A percentile compares a stretch with the other conserved stretches of the same genome.
phyloP scores from a whole-genome alignment of 2,329 filamentous ascomycete species.

The Colletotrichum zoysiae region DNA sequence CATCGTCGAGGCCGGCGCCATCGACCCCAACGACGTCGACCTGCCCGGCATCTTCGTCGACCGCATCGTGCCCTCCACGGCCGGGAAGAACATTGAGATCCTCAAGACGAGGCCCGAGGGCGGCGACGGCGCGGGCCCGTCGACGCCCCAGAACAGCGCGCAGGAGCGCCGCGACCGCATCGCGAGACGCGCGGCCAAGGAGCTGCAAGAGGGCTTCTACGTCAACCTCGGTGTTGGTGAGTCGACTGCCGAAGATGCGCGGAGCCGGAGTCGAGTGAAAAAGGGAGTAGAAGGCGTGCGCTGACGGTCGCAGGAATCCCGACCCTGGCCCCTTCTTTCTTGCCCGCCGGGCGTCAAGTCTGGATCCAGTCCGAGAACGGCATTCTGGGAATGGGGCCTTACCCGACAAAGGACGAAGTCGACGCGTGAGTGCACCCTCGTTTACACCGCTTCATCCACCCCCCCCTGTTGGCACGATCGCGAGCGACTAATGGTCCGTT shows the following conservation, averaged over 20 bases:
- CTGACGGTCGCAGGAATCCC: slow-evolving; percentile 72
- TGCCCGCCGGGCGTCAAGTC: slow-evolving; percentile 76
- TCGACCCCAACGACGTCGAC: slow-evolving; percentile 80
- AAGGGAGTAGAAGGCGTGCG: too few species aligned
- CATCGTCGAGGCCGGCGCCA: slow-evolving; percentile 80
- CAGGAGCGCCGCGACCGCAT: slow-evolving; percentile 76
- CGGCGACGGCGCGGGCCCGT: slow-evolving; percentile 46
- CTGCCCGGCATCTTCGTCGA: slow-evolving; percentile 87
- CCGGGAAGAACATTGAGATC: slow-evolving; percentile 79
- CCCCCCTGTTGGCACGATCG: too few species aligned
- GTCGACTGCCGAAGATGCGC: background rate
- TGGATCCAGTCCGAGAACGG: slow-evolving; percentile 92
- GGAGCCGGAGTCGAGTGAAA: too few species aligned
- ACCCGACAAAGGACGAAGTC: slow-evolving; percentile 78
- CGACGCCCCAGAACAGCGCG: slow-evolving; percentile 58
- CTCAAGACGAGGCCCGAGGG: slow-evolving; percentile 67
- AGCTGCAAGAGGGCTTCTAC: slow-evolving; percentile 84
- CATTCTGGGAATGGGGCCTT: slow-evolving; percentile 85
- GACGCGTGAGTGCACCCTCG: slow-evolving; percentile 63
- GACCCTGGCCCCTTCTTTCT: slow-evolving; percentile 83
- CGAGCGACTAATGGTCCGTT: slow-evolving; percentile 44
- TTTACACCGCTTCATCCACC: background rate
- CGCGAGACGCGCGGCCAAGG: slow-evolving; percentile 80
- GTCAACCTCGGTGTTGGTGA: slow-evolving; percentile 78
- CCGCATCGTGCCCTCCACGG: slow-evolving; percentile 80